phyloP scores from a whole-genome alignment of 495 filamentous ascomycete species.

The Pseudoneurospora amorphoporcata region DNA sequence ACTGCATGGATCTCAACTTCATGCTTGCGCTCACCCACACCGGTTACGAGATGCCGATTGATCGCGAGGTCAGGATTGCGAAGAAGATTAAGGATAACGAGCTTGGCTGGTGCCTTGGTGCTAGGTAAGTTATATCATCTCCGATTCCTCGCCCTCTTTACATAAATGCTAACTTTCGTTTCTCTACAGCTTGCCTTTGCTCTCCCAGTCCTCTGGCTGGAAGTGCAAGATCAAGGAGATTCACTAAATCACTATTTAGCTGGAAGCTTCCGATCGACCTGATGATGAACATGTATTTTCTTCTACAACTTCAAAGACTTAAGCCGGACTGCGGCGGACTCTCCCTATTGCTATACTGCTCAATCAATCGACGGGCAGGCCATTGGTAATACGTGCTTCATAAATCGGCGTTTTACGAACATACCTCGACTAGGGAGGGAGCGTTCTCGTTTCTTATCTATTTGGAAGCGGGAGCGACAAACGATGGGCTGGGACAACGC shows the following conservation, averaged over 20 bases:
- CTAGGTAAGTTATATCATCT: conserved; percentile 53
- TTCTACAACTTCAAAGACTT: not conserved
- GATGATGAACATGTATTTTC: not conserved
- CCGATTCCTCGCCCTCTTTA: not conserved
- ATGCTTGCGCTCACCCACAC: conserved; percentile 88
- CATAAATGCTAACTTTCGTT: conserved; percentile 29
- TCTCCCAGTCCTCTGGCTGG: conserved; percentile 38
- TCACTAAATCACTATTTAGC: conserved; percentile 15
- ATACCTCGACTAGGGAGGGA: not conserved
- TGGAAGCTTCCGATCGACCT: not conserved
- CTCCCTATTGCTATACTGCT: not conserved
- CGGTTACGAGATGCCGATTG: conserved; percentile 95
- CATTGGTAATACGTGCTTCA: not conserved
- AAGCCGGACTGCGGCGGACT: not conserved
- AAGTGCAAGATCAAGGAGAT: conserved; percentile 38
- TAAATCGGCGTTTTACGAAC: not conserved
- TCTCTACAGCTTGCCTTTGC: conserved; percentile 31
- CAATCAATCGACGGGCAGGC: not conserved
- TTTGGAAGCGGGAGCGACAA: not conserved
- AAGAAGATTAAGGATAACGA: conserved; percentile 98
- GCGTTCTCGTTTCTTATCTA: not conserved
- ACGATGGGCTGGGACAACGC: not conserved
- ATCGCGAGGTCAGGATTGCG: conserved; percentile 89
- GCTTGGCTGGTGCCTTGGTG: conserved; percentile 94
- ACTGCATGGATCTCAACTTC: conserved; percentile 90